These are phyloP conservation scores for Cubamyces lactineus DNA, from an alignment of 768 basidiomycete species.

Conservation along the genomic window DNA sequence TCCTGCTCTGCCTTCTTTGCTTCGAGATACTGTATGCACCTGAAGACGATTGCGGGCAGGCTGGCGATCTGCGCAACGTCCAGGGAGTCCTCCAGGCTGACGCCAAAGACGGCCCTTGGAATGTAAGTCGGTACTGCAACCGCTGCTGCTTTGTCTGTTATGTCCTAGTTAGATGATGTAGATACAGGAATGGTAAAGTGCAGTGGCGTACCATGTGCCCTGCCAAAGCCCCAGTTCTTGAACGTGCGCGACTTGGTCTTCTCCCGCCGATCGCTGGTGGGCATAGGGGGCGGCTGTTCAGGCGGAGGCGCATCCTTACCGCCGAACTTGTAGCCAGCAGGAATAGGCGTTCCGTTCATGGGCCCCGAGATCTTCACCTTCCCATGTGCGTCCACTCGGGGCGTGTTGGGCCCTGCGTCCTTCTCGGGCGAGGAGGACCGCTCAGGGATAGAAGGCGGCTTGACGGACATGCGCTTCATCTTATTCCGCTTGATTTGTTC, in stretches of 20 bases:
- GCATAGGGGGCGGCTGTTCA: constrained; percentile 29
- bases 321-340: constrained; percentile 89
- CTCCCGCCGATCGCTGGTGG: constrained; percentile 71
- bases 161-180: neutral
- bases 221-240: constrained; percentile 79
- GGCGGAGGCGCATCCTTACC: constrained; percentile 61
- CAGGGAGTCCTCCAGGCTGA: constrained; percentile 84
- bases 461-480: constrained; percentile 61
- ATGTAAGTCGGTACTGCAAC: constrained; percentile 41
- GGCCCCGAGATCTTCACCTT: constrained; percentile 91
- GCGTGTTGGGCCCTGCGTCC: constrained; percentile 50
- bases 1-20: constrained; percentile 93
- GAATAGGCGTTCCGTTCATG: constrained; percentile 81
- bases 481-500: constrained; percentile 60
- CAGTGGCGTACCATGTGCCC: constrained; percentile 44
- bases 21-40: constrained; percentile 94
- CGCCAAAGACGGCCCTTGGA: constrained; percentile 85
- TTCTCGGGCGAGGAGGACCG: constrained; percentile 51
- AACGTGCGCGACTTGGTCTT: constrained; percentile 93
- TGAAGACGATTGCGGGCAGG: constrained; percentile 92
- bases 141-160: constrained; percentile 36
- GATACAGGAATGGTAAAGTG: neutral
- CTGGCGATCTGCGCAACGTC: constrained; percentile 88
- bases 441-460: constrained; percentile 50
- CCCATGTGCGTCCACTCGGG: constrained; percentile 51